Conservation (phyloP, 495 filamentous ascomycete genomes). For the Penicillium longicatenatum region DNA sequence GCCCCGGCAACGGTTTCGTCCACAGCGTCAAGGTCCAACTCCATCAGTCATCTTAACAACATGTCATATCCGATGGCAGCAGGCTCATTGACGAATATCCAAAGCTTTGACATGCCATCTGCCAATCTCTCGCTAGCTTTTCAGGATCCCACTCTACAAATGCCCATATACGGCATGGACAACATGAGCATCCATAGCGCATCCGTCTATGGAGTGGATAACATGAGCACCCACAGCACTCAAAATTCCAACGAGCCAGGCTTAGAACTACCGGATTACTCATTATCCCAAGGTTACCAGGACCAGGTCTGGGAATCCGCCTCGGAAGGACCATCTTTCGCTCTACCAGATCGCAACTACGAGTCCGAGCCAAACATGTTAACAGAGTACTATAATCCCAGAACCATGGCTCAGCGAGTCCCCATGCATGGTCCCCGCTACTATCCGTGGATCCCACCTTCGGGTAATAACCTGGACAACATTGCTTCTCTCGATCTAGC, state of each 20-base stretch:
- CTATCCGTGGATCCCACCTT: background rate
- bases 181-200: background rate
- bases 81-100: background rate
- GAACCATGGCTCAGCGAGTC: background rate
- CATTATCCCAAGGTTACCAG: background rate
- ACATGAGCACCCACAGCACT: background rate
- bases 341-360: slow-evolving; percentile 3
- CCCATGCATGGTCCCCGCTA: background rate
- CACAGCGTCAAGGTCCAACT: background rate
- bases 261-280: background rate
- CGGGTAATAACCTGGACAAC: background rate
- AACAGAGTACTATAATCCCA: background rate
- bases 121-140: background rate
- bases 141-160: background rate
- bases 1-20: background rate
- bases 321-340: background rate
- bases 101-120: background rate
- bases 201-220: background rate
- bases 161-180: background rate
- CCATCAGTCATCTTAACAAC: background rate
- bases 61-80: background rate
- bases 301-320: background rate
- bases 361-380: slow-evolving; percentile 5
- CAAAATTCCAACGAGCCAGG: background rate
- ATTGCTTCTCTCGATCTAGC: slow-evolving; percentile 5